Conservation (phyloP, 2,329 filamentous ascomycete genomes). For the Trichoderma sp. region DNA sequence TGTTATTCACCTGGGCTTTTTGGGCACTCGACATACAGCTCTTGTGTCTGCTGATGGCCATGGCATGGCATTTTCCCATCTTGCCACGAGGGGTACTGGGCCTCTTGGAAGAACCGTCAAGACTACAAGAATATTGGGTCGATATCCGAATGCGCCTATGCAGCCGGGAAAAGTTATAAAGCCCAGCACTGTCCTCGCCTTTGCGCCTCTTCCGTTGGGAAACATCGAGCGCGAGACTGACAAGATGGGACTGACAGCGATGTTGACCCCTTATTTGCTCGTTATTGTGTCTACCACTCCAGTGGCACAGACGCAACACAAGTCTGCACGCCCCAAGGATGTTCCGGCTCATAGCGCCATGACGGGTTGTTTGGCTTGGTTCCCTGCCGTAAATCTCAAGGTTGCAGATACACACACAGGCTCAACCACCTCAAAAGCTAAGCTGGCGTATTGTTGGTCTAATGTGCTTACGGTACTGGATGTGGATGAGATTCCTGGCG, state of each 20-base stretch:
- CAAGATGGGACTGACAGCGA: conserved; percentile 83
- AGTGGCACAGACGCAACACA: conserved; percentile 93
- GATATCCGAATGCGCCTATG: conserved; percentile 74
- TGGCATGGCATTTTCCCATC: conserved; percentile 97
- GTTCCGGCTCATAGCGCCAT: conserved; percentile 85
- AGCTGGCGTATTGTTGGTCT: conserved; percentile 97
- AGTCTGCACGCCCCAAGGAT: conserved; percentile 86
- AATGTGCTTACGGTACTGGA: conserved; percentile 95
- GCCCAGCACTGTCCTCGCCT: conserved; percentile 91
- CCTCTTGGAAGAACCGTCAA: conserved; percentile 81
- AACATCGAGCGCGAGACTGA: conserved; percentile 90
- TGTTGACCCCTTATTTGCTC: conserved; percentile 90
- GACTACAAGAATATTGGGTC: conserved; percentile 83
- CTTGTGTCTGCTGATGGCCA: conserved; percentile 91
- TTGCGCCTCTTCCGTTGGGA: conserved; percentile 86
- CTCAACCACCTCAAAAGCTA: conserved; percentile 71
- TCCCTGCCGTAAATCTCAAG: conserved; percentile 91
- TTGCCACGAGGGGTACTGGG: conserved; percentile 87
- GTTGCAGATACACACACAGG: conserved; percentile 63
- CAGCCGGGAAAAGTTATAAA: conserved; percentile 67
- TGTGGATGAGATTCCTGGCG: conserved; percentile 67
- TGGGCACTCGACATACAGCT: conserved; percentile 90
- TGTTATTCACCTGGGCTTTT: conserved; percentile 88
- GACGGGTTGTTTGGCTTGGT: conserved; percentile 95
- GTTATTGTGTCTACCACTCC: conserved; percentile 98